A percentile compares a stretch with the other conserved stretches of the same genome.
Evolutionary conservation across 768 basidiomycete genomes (phyloP).

Genomic region (Suillus fuscotomentosus): DNA sequence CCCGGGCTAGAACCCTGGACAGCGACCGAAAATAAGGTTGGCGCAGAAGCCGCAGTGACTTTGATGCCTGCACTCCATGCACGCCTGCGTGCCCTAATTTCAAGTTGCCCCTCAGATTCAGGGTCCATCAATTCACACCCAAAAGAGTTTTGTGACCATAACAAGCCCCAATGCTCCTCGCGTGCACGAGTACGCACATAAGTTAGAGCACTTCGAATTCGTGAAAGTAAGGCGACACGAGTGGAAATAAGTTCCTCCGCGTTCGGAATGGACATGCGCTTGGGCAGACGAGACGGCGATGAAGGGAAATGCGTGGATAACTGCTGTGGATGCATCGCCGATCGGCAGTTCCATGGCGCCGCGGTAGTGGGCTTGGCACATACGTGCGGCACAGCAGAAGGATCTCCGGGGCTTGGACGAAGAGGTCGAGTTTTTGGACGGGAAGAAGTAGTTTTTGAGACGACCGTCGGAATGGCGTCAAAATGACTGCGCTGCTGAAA

Average conservation of each 20-base stretch:
- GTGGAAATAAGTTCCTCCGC: slow-evolving; percentile 16
- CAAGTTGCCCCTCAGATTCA: slow-evolving; percentile 39
- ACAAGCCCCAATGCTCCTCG: slow-evolving; percentile 37
- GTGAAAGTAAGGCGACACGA: slow-evolving; percentile 28
- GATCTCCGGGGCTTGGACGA: slow-evolving; percentile 4
- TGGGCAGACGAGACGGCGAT: slow-evolving; percentile 11
- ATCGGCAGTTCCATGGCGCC: not conserved
- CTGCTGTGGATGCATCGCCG: not conserved
- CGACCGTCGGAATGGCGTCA: not conserved
- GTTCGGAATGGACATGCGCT: not conserved
- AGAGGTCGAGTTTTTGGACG: slow-evolving; percentile 25
- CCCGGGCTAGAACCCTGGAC: not conserved
- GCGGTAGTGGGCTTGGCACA: not conserved
- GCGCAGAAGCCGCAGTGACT: slow-evolving; percentile 21
- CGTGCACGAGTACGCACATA: slow-evolving; percentile 42
- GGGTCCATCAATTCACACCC: slow-evolving; percentile 13
- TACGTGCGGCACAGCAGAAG: not conserved
- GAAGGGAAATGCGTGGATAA: not conserved
- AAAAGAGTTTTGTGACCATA: slow-evolving; percentile 22
- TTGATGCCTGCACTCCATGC: slow-evolving; percentile 64
- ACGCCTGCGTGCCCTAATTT: slow-evolving; percentile 57
- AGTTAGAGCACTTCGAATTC: slow-evolving; percentile 40
- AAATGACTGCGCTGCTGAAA: slow-evolving; percentile 5
- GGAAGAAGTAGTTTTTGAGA: slow-evolving; percentile 23
- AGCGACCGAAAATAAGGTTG: not conserved